These are phyloP conservation scores for Neoboletus brunneissimus DNA, from an alignment of 768 basidiomycete genomes.

Conservation along the genomic window DNA sequence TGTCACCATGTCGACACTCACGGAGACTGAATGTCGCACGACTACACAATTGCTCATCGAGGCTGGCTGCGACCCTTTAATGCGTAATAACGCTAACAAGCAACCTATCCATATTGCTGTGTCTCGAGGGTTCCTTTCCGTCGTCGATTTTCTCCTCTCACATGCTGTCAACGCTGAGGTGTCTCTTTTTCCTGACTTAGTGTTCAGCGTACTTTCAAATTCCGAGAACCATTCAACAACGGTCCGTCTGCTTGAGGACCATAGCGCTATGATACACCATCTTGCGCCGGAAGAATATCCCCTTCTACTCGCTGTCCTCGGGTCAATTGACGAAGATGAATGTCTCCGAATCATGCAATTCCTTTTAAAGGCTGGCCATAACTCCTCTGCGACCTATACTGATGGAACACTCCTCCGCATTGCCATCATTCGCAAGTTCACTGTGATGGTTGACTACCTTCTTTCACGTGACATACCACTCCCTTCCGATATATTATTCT, in stretches of 20 bases:
- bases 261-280: not conserved
- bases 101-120: not conserved
- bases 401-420: not conserved
- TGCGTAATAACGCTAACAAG: not conserved
- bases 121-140: not conserved
- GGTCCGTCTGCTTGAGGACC: not conserved
- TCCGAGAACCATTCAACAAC: accelerated
- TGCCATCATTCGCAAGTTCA: not conserved
- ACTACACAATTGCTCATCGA: not conserved
- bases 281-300: not conserved
- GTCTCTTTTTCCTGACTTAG: too few relatives aligned
- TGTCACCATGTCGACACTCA: not conserved
- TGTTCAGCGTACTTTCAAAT: not conserved
- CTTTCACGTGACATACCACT: not conserved
- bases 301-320: not conserved
- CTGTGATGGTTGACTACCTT: not conserved
- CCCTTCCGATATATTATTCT: not conserved
- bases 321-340: not conserved
- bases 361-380: not conserved
- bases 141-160: not conserved
- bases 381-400: too few relatives aligned
- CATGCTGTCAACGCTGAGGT: not conserved
- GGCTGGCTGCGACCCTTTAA: not conserved
- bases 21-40: not conserved
- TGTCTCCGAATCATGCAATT: not conserved